Evolutionary conservation across 768 basidiomycete species (phyloP).

Genomic region (Tulasnella sp.): DNA sequence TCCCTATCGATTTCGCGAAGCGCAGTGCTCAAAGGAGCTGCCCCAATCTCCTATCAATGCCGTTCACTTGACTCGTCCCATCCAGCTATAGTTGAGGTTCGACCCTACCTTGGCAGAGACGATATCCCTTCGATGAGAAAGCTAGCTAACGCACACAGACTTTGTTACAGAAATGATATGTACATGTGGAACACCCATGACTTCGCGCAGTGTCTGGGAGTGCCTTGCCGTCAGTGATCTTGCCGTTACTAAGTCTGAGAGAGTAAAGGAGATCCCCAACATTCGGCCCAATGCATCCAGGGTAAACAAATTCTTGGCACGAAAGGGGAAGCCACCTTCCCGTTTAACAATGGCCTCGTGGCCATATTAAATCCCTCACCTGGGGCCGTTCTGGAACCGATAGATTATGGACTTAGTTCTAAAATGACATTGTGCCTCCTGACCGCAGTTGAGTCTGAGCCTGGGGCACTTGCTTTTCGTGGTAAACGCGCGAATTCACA

Average conservation of each 20-base stretch:
- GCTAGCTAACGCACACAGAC: not conserved
- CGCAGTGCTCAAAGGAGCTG: not conserved
- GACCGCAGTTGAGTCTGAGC: not conserved
- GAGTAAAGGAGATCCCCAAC: not conserved
- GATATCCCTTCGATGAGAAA: not conserved
- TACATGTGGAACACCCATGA: not conserved
- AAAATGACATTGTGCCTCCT: not conserved
- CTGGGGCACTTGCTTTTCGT: constrained; percentile 2
- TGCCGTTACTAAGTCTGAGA: not conserved
- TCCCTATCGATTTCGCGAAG: not conserved
- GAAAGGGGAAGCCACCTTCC: not conserved
- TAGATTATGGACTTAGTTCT: not conserved
- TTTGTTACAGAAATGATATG: not conserved
- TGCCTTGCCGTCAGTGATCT: too few relatives aligned
- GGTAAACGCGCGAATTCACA: constrained; percentile 2
- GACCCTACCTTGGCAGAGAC: not conserved
- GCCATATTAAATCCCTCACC: not conserved
- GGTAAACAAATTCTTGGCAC: not conserved
- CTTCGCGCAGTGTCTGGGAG: not conserved
- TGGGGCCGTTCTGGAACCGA: not conserved
- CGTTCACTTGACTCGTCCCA: not conserved
- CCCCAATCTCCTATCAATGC: not conserved
- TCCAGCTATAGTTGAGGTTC: not conserved
- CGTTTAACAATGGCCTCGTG: not conserved
- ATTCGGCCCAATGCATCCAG: not conserved